A percentile compares a stretch with the other conserved stretches of the same genome.
Conservation (phyloP, 2,329 filamentous ascomycete species). For the Clonostachys byssicola region DNA sequence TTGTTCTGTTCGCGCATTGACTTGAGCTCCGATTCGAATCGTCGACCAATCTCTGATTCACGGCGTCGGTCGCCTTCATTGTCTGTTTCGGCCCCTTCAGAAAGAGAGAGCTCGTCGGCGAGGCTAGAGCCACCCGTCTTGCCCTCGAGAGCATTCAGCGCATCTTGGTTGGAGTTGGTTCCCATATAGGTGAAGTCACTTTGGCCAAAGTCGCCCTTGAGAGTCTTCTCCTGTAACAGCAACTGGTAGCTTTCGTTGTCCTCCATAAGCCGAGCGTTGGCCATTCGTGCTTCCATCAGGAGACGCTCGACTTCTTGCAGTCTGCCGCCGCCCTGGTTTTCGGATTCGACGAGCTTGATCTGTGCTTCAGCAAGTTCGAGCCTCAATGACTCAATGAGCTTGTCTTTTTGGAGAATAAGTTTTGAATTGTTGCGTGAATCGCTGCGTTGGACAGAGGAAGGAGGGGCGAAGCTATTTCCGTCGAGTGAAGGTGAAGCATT, state of each 20-base stretch:
- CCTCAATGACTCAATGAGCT: constrained; percentile 86
- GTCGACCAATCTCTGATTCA: too few relatives aligned
- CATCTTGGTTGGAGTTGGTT: constrained; percentile 56
- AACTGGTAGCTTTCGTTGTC: constrained; percentile 98
- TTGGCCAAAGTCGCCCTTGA: constrained; percentile 88
- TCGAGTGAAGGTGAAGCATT: constrained; percentile 68
- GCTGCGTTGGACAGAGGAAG: constrained; percentile 78
- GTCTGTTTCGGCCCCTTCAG: constrained; percentile 56
- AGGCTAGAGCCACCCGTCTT: constrained; percentile 52
- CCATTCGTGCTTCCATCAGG: constrained; percentile 89
- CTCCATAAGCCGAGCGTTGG: constrained; percentile 93
- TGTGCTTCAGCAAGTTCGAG: constrained; percentile 92
- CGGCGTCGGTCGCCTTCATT: constrained; percentile 56
- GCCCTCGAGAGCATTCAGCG: constrained; percentile 61
- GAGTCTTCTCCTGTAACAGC: constrained; percentile 87
- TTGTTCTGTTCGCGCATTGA: constrained; percentile 91
- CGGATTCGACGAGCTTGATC: constrained; percentile 90
- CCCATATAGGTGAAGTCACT: constrained; percentile 73
- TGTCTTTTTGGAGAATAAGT: constrained; percentile 90
- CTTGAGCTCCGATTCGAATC: constrained; percentile 73
- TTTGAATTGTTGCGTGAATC: constrained; percentile 88
- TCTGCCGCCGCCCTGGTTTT: constrained; percentile 85
- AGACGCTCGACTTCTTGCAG: constrained; percentile 87
- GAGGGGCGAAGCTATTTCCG: constrained; percentile 77
- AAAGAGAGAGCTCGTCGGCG: constrained; percentile 83